A percentile compares a stretch with the other conserved stretches of the same genome.
phyloP scores from a whole-genome alignment of 768 basidiomycete genomes.

The Trametes villosa region DNA sequence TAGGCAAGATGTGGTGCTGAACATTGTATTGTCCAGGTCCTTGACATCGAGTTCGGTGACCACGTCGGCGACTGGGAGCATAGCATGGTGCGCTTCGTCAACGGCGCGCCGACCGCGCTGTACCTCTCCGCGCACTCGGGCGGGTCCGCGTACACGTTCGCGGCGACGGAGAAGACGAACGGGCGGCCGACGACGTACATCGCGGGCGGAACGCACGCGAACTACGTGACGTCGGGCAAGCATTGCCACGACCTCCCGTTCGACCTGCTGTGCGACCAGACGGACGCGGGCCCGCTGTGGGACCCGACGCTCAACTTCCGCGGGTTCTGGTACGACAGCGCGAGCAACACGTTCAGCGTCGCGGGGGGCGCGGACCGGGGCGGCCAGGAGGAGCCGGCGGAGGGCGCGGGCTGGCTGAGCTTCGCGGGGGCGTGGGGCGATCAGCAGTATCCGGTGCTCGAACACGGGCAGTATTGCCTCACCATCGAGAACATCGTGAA shows the following conservation, averaged over 20 bases:
- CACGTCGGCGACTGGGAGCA: constrained; percentile 43
- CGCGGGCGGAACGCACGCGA: constrained; percentile 34
- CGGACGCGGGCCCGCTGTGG: constrained; percentile 33
- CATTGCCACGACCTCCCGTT: constrained; percentile 32
- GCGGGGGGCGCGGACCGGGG: constrained; percentile 25
- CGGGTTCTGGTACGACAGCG: constrained; percentile 33
- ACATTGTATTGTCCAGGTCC: constrained; percentile 14
- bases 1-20: background rate
- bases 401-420: constrained; percentile 33
- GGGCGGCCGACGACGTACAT: constrained; percentile 34
- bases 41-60: constrained; percentile 33
- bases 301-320: constrained; percentile 35
- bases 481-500: constrained; percentile 7
- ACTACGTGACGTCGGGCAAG: constrained; percentile 32
- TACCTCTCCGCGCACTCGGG: constrained; percentile 38
- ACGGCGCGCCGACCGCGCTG: constrained; percentile 33
- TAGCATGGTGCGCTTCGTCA: constrained; percentile 39
- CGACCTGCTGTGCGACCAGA: constrained; percentile 30
- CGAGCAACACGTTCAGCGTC: constrained; percentile 24
- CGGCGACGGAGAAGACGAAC: constrained; percentile 25
- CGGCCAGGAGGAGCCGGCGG: constrained; percentile 17
- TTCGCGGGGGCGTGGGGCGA: constrained; percentile 35
- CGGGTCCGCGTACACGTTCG: constrained; percentile 34
- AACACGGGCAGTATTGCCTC: constrained; percentile 34
- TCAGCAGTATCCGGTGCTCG: constrained; percentile 28